Conservation (phyloP, 83 land plant genomes). For the Thuja plicata region DNA sequence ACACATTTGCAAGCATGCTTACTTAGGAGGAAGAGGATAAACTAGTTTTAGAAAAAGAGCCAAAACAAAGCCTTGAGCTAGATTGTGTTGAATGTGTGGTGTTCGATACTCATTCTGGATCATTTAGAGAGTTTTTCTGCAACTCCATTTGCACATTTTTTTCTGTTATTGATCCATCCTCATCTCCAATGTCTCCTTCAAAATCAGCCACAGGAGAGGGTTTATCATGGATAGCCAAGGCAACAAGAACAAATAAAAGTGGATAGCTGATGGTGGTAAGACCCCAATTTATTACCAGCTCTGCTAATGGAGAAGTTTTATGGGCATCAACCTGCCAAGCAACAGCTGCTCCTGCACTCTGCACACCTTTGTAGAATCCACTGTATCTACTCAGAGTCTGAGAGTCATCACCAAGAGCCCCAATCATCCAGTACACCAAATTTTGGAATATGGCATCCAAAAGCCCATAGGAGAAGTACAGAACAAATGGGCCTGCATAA, state of each 20-base stretch:
- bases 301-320: conserved; percentile 36
- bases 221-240: conserved; percentile 52
- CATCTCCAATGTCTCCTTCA: not conserved
- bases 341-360: conserved; percentile 38
- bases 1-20: too few species aligned
- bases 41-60: too few species aligned
- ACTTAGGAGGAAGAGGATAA: too few species aligned
- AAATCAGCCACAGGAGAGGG: not conserved
- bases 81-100: not conserved
- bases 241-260: conserved; percentile 38
- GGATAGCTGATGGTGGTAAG: conserved; percentile 66
- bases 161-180: not conserved
- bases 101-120: not conserved
- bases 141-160: not conserved
- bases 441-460: conserved; percentile 94
- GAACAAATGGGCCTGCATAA: conserved; percentile 45
- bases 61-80: not conserved
- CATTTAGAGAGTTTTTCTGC: not conserved
- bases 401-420: conserved; percentile 72
- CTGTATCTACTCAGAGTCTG: conserved; percentile 74
- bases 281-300: conserved; percentile 73
- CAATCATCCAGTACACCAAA: conserved; percentile 85
- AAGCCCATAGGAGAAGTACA: conserved; percentile 76
- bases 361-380: conserved; percentile 3
- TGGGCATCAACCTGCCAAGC: conserved; percentile 87